Evolutionary conservation across 805 yeast species (phyloP).

Genomic region (Myxozyma lipomycoides): DNA sequence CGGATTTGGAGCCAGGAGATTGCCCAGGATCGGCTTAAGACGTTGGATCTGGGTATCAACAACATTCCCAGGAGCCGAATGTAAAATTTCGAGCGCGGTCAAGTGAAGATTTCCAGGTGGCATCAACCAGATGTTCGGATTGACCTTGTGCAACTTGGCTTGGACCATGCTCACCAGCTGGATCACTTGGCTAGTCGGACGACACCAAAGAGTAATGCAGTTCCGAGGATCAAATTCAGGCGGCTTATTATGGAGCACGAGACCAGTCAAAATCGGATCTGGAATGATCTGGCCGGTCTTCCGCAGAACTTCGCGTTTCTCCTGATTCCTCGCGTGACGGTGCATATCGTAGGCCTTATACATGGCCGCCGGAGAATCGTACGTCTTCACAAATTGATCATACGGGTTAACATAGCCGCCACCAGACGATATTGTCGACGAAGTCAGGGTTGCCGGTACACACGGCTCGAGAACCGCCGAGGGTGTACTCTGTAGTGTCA

Average conservation of each 20-base stretch:
- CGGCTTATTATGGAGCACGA: slow-evolving; percentile 19
- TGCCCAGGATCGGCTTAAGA: slow-evolving; percentile 10
- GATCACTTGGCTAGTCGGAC: slow-evolving; percentile 17
- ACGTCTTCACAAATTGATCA: slow-evolving; percentile 12
- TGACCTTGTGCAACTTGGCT: slow-evolving; percentile 6
- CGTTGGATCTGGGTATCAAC: slow-evolving; percentile 1
- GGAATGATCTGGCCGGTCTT: slow-evolving; percentile 13
- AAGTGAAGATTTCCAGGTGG: slow-evolving; percentile 28
- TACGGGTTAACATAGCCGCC: too few relatives aligned
- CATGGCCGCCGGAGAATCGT: slow-evolving; percentile 11
- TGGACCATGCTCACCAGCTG: slow-evolving; percentile 14
- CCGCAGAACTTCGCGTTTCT: slow-evolving; percentile 2
- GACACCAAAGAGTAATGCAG: slow-evolving; percentile 24
- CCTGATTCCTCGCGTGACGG: slow-evolving; percentile 18
- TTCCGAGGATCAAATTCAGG: slow-evolving; percentile 26
- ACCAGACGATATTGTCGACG: background rate
- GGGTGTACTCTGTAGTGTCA: background rate
- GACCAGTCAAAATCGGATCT: slow-evolving; percentile 20
- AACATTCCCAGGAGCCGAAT: slow-evolving; percentile 14
- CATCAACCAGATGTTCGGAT: slow-evolving; percentile 28
- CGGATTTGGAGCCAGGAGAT: slow-evolving; percentile 17
- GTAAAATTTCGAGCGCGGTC: slow-evolving; percentile 26
- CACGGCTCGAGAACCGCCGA: background rate
- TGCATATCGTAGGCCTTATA: slow-evolving; percentile 20
- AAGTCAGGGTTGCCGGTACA: too few relatives aligned